Evolutionary conservation across 176 grass and related monocot genomes (phyloP), one percentile per base, ranked within the genome.

Genomic region (Oryza rufipogon): DNA sequence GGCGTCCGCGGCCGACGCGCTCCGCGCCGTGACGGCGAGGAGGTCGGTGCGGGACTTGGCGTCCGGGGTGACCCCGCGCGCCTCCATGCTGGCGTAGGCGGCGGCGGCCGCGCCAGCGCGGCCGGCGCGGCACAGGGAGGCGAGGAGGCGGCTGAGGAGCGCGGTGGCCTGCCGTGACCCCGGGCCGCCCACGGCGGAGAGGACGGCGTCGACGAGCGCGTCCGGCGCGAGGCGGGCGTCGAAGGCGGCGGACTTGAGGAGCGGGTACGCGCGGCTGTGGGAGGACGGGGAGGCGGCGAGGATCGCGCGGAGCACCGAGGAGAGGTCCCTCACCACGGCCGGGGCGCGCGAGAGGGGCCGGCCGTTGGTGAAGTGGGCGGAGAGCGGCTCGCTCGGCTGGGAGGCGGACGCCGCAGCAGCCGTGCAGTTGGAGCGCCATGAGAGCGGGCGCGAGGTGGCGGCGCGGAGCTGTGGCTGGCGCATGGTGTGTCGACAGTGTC

Each of bases 1-100:
- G 25, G 90, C 87, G 25, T 66, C 61, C 49, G n/a, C 19, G 22
- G 76, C 85, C 47, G 87, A 91, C 68, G 84, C 84, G 36, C 71
- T 64, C 36, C 66, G 82, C 13, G 81, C 78, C 13, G 80, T 87
- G 45, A 74, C 26, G 54, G 73, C 13, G 68, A 97, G 88, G 63
- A 95, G 81, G 70, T 78, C 42, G 83, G 87, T 90, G 82, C 92
- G 88, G 9, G 91, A 86, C 71, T 77, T 78, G 51, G 81, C 48
- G 64, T 85, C 89, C 70, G 70, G 85, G 72, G 87, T 70, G 16
- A 87, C 70, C 54, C 88, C 91, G 64, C 79, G 73, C 14, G 64
- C 54, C 16, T 78, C 41, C 91, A 95, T 95, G 51, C 44, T 73
- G 45, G 73, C 11, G 80, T 93, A 95, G 16, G 85, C 87, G 16